Evolutionary conservation across 2,329 filamentous ascomycete species (phyloP).

Genomic region (Fusarium floridanum): DNA sequence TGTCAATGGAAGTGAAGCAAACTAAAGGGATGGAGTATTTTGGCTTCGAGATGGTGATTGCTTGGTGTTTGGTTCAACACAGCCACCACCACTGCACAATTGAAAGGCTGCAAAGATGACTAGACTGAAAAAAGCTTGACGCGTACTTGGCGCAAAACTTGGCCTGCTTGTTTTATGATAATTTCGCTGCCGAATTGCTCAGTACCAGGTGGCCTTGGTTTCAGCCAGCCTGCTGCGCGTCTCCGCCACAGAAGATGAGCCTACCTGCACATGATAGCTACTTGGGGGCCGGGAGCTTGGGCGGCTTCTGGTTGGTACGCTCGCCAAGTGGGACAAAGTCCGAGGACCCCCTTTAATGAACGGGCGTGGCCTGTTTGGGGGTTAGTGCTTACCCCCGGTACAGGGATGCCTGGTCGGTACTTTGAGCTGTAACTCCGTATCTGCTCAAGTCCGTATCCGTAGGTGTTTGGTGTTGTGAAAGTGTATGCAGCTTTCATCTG

Average conservation of each 20-base stretch:
- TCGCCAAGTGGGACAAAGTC: not conserved
- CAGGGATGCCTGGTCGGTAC: not conserved
- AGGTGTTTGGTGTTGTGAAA: not conserved
- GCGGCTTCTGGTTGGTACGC: not conserved
- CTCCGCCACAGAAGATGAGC: not conserved
- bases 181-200: not conserved
- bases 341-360: not conserved
- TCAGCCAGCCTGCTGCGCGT: constrained; percentile 6
- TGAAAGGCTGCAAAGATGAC: not conserved
- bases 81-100: not conserved
- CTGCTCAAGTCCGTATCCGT: not conserved
- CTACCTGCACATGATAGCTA: not conserved
- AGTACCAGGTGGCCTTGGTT: not conserved
- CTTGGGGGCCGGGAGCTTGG: not conserved
- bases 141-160: not conserved
- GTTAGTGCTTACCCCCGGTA: constrained; percentile 19
- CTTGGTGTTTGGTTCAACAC: not conserved
- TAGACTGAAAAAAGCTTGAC: not conserved
- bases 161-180: not conserved
- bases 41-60: not conserved
- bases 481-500: not conserved
- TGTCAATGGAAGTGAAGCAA: not conserved
- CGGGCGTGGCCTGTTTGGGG: not conserved
- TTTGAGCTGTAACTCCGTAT: not conserved
- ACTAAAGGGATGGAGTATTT: not conserved